Percentiles rank a stretch among this genome's conserved stretches.
phyloP scores from a whole-genome alignment of 345 rosid genomes.

The Brassica juncea region DNA sequence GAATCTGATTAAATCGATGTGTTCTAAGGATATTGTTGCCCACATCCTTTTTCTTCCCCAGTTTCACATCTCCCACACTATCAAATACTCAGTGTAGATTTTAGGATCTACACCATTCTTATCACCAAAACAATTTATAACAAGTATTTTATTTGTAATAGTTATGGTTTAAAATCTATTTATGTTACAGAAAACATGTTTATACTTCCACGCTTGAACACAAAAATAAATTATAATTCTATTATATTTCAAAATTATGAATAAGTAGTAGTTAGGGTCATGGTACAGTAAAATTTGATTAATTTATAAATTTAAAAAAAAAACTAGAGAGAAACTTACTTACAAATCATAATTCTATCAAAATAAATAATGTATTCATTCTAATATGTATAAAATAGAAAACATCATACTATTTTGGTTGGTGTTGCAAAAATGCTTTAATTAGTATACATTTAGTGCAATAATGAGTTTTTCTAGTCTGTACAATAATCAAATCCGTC shows the following conservation, averaged over 20 bases:
- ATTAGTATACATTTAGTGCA: too few species aligned
- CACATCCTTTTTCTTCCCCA: too few species aligned
- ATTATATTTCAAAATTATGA: neutral
- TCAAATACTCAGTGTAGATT: too few species aligned
- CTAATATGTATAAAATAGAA: neutral
- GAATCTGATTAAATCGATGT: too few species aligned
- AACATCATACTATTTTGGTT: neutral
- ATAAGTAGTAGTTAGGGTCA: neutral
- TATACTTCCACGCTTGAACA: neutral
- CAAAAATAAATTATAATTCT: neutral
- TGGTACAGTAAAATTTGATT: neutral
- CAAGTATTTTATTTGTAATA: too few species aligned
- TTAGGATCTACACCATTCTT: too few species aligned
- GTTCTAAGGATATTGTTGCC: too few species aligned
- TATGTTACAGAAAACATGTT: neutral
- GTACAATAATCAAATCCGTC: too few species aligned
- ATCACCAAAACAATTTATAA: too few species aligned
- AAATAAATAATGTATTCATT: neutral
- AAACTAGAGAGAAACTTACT: neutral
- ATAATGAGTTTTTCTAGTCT: too few species aligned
- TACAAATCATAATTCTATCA: neutral
- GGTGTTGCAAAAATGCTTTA: neutral
- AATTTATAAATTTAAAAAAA: neutral
- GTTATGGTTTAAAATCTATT: neutral
- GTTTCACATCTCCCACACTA: too few species aligned